Base-by-base conservation (phyloP, 768 basidiomycete species). In the Rhodotorula graminis region DNA sequence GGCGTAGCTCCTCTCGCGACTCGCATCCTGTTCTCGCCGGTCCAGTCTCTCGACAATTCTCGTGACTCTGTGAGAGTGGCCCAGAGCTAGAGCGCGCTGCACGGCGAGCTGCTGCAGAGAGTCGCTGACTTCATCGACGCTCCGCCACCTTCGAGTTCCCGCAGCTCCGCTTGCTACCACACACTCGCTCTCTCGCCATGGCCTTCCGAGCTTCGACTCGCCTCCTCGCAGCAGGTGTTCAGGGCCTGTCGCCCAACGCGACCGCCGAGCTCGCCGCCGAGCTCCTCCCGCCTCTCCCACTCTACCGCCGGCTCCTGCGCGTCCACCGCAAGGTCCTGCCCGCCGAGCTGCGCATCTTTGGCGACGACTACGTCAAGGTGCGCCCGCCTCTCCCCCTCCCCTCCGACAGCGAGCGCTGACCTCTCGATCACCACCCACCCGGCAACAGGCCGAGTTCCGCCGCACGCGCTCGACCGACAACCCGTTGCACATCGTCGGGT, bases 401-500 rank as follows among this genome's bases (percentile, higher is more conserved):
- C 18, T 31, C 63, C 25, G 6, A 12, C 50, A 23, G 18, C 7
- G 47, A 19, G 23, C 47, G 47, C 47, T 49, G 47, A 49, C 47
- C 49, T 21, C 61, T 49, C 46, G 14, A 27, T 61, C 19, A 29
- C 2, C 4, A 9, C 25, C 9, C 49, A 10, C n/a, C 29, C 6
- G 27, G 27, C 2, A 7, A 9, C 71, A 91, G 83, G 76, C 74
- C 19, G 95, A 99, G 81, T 98, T 96, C 81, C 88, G 90, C 14
- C 84, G 90, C 59, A 94, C 96, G 75, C 87, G 83, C 76, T 83
- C 86, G 33, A 86, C 88, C 19, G 88, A 88, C 31, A 97, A 98
- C 81, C 91, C 93, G 6, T 84, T 89, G 15, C 88, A 97, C 80
- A 87, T 97, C 72, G 95, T 98, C 80, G 93, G 92, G 5, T 99